These are phyloP conservation scores for Mangifera indica DNA, from an alignment of 345 rosid species.

Conservation along the genomic window DNA sequence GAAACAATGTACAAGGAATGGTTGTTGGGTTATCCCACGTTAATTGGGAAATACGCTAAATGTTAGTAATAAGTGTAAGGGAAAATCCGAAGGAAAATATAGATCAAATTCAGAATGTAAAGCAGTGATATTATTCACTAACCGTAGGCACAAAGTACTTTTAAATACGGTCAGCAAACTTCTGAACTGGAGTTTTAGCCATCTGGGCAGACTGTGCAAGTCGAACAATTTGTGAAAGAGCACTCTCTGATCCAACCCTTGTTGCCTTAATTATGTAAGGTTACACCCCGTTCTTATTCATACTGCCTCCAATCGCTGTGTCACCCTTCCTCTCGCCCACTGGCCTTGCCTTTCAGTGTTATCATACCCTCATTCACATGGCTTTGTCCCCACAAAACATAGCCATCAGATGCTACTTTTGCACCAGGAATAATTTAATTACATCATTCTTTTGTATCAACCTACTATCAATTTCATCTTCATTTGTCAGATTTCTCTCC, in stretches of 20 bases:
- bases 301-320: conserved; percentile 81
- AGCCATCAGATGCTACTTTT: conserved; percentile 72
- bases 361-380: conserved; percentile 81
- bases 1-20: too few relatives aligned
- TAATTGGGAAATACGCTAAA: too few relatives aligned
- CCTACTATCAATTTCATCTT: conserved; percentile 82
- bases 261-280: conserved; percentile 79
- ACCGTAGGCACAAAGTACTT: conserved; percentile 89
- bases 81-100: too few relatives aligned
- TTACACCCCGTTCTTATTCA: conserved; percentile 85
- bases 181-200: conserved; percentile 97
- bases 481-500: conserved; percentile 57
- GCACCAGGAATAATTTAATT: conserved; percentile 67
- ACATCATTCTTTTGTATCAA: conserved; percentile 81
- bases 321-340: conserved; percentile 80
- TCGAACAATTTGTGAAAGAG: conserved; percentile 90
- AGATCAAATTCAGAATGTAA: background rate
- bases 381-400: conserved; percentile 68
- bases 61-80: too few relatives aligned
- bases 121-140: conserved; percentile 10
- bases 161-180: conserved; percentile 87
- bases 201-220: conserved; percentile 93
- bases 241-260: conserved; percentile 88
- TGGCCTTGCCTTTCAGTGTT: conserved; percentile 70
- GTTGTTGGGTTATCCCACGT: too few relatives aligned